phyloP scores from a whole-genome alignment of 2,329 filamentous ascomycete genomes.

The Neopestalotiopsis sp. region DNA sequence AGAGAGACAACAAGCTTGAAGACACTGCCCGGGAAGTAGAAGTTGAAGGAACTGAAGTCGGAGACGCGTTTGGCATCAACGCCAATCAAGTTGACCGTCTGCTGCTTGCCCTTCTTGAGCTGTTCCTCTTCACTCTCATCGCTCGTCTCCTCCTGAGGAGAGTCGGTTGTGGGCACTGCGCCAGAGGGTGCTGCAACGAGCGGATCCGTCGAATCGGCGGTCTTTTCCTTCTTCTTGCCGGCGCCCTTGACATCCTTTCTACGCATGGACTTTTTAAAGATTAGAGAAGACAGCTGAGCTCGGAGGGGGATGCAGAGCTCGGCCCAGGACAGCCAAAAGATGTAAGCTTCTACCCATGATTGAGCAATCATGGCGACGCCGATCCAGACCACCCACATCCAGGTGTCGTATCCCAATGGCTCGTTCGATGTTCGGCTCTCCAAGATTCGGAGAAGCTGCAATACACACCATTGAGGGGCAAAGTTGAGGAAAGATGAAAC shows the following conservation, averaged over 20 bases:
- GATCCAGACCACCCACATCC: conserved; percentile 72
- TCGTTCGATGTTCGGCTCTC: conserved; percentile 57
- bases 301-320: conserved; percentile 70
- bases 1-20: conserved; percentile 71
- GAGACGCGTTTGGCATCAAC: conserved; percentile 74
- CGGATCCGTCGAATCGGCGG: conserved; percentile 35
- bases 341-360: conserved; percentile 66
- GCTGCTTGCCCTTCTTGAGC: conserved; percentile 63
- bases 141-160: conserved; percentile 38
- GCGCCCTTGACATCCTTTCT: conserved; percentile 77
- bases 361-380: conserved; percentile 63
- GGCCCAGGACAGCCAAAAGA: conserved; percentile 70
- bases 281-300: conserved; percentile 70
- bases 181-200: conserved; percentile 32
- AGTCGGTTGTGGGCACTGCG: conserved; percentile 34
- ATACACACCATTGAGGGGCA: conserved; percentile 71
- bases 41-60: conserved; percentile 71
- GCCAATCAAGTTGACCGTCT: conserved; percentile 79
- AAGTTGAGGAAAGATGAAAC: conserved; percentile 65
- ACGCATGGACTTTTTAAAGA: conserved; percentile 79
- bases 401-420: conserved; percentile 57
- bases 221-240: conserved; percentile 50
- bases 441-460: conserved; percentile 67
- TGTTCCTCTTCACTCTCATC: conserved; percentile 54
- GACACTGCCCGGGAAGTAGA: conserved; percentile 65